These are phyloP conservation scores for Auricularia auricula-judae DNA, from an alignment of 768 basidiomycete species.

Conservation along the genomic window DNA sequence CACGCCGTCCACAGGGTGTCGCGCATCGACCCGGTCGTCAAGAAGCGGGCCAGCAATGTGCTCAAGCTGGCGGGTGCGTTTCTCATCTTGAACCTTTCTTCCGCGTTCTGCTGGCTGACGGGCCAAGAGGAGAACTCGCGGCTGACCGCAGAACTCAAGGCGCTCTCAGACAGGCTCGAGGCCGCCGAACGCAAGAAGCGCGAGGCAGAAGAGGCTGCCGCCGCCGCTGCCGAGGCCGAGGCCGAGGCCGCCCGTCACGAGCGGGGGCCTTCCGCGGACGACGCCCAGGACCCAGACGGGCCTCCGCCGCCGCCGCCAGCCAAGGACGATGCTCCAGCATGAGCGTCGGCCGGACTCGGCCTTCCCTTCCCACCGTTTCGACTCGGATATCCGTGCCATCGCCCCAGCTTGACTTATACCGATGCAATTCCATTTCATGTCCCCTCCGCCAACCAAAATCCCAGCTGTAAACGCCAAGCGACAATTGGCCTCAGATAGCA, in stretches of 20 bases:
- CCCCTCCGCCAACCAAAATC: background rate
- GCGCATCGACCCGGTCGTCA: conserved; percentile 18
- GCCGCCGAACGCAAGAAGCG: conserved; percentile 54
- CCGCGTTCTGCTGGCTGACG: background rate
- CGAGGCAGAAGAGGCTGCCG: conserved; percentile 25
- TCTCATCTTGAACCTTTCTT: no score
- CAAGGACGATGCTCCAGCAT: conserved; percentile 2
- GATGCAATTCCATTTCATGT: background rate
- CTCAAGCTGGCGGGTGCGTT: conserved; percentile 41
- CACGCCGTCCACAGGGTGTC: background rate
- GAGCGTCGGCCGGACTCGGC: background rate
- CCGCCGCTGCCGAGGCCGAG: conserved; percentile 15
- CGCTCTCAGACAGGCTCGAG: conserved; percentile 64
- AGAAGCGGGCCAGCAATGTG: conserved; percentile 71
- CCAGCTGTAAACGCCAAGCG: no score
- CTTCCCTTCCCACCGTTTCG: background rate
- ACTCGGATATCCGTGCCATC: background rate
- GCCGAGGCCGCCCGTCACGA: background rate
- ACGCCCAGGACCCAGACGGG: conserved; percentile 3
- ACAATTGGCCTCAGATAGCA: no score
- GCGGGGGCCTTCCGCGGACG: background rate
- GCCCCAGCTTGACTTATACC: background rate
- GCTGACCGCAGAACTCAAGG: conserved; percentile 62
- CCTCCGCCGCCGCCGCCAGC: conserved; percentile 6
- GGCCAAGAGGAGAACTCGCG: conserved; percentile 59